A percentile compares a stretch with the other conserved stretches of the same genome.
phyloP scores from a whole-genome alignment of 1,139 yeast genomes.

The Saccharomycopsis crataegensis region DNA sequence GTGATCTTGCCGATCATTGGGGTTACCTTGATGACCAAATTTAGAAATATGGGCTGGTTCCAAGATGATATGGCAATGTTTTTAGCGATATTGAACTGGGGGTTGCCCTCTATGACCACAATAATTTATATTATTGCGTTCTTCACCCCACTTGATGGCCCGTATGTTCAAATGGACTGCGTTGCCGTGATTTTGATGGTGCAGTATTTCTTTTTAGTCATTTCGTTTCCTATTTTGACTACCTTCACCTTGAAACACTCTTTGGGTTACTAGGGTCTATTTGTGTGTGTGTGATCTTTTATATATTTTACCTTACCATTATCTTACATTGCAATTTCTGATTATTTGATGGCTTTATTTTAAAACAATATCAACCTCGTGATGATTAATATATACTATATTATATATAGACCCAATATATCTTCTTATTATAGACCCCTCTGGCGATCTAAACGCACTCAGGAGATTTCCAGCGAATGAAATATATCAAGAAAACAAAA shows the following conservation, averaged over 20 bases:
- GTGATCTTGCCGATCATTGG: constrained; percentile 57
- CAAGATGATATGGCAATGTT: constrained; percentile 46
- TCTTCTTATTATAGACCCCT: too few relatives aligned
- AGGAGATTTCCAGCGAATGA: not conserved
- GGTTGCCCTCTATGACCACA: constrained; percentile 69
- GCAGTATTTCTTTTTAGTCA: constrained; percentile 51
- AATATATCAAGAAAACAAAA: not conserved
- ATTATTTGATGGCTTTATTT: too few relatives aligned
- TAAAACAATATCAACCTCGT: too few relatives aligned
- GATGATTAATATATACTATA: too few relatives aligned
- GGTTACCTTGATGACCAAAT: constrained; percentile 34
- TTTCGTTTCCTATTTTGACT: constrained; percentile 60
- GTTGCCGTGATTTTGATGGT: constrained; percentile 54
- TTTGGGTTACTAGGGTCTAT: not conserved
- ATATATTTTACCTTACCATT: too few relatives aligned
- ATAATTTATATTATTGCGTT: constrained; percentile 68
- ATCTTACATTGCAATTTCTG: too few relatives aligned
- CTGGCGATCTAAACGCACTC: too few relatives aligned
- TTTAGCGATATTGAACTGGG: constrained; percentile 56
- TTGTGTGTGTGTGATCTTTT: too few relatives aligned
- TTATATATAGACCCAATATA: too few relatives aligned
- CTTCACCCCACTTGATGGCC: constrained; percentile 44
- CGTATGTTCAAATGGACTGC: constrained; percentile 55
- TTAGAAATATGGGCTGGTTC: constrained; percentile 33
- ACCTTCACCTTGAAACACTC: constrained; percentile 33